phyloP scores from a whole-genome alignment of 1,284 basidiomycete genomes.

The Volvariella volvacea region DNA sequence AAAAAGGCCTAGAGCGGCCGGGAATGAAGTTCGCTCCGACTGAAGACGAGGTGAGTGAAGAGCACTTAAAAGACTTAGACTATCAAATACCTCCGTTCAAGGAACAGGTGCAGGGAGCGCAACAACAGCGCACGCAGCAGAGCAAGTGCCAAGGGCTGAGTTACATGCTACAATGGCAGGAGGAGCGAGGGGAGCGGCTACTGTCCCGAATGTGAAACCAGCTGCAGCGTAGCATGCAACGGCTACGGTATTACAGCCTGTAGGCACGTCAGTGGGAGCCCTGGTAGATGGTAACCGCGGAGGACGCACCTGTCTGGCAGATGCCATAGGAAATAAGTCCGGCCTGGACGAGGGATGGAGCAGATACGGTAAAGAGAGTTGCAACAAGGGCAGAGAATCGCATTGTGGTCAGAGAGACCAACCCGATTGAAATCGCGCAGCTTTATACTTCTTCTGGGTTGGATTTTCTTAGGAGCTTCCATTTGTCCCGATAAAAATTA shows the following conservation, averaged over 20 bases:
- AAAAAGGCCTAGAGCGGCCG: too few relatives aligned
- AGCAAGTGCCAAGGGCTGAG: slow-evolving; percentile 39
- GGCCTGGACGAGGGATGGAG: slow-evolving; percentile 13
- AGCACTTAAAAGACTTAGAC: too few relatives aligned
- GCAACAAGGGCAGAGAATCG: neutral
- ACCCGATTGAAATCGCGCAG: too few relatives aligned
- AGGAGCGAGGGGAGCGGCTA: slow-evolving; percentile 32
- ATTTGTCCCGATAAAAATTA: too few relatives aligned
- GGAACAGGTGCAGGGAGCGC: slow-evolving; percentile 27
- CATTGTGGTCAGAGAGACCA: slow-evolving; percentile 1
- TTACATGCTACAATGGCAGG: slow-evolving; percentile 46
- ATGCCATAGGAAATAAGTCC: slow-evolving; percentile 37
- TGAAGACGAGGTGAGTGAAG: too few relatives aligned
- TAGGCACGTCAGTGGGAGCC: neutral
- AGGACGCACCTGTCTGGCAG: slow-evolving; percentile 39
- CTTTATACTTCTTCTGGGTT: too few relatives aligned
- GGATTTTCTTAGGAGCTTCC: too few relatives aligned
- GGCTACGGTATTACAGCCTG: slow-evolving; percentile 47
- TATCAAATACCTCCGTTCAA: slow-evolving; percentile 12
- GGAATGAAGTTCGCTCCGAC: too few relatives aligned
- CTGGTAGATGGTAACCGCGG: too few relatives aligned
- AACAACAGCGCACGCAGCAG: slow-evolving; percentile 29
- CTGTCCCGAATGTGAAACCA: slow-evolving; percentile 44
- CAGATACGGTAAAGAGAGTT: neutral
- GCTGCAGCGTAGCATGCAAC: slow-evolving; percentile 50